Base-by-base conservation (phyloP, 2,329 filamentous ascomycete genomes). In the Juglanconis juglandina region DNA sequence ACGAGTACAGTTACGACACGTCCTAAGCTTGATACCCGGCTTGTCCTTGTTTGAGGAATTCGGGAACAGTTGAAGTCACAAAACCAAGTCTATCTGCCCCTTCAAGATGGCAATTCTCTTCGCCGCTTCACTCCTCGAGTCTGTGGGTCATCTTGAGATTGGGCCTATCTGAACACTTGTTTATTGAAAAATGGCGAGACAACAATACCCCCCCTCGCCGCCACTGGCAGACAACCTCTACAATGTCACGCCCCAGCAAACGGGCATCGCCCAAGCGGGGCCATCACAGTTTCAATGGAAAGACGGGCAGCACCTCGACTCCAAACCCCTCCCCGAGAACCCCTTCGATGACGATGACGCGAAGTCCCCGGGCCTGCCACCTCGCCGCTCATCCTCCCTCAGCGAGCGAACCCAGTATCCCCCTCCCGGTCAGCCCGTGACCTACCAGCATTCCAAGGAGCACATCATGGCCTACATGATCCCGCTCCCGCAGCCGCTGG, bases 391-490 rank as follows among this genome's bases (percentile, higher is more conserved):
- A 14, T 33, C 30, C 10, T 32, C 42, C 8, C 44, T 32, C 17
- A 33, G 50, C 44, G 53, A 49, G 30, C 57, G 33, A 42, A 41
- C 47, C 3, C 47, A 7, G 33, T 9, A 17, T 33, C 33, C 7
- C 42, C n/a, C 10, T 34, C 50, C 34, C 37, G 49, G 17, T 41
- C 52, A 42, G 51, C 53, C 3, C 17, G 41, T 8, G 37, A 35
- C 32, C 49, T 47, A 8, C 39, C n/a, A 24, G 34, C 42, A 32
- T 11, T 34, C 3, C 56, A 48, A 32, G 33, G 52, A 41, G 6
- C 50, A 32, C 42, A 50, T 54, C 10, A 48, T 54, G 50, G 57
- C 57, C 4, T 54, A 54, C 51, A 59, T 59, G 57, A 53, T 59
- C 33, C 57, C 57, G 1, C 24, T 59, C 14, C 57, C 57, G 1